These are phyloP conservation scores for Dactylellina cionopaga DNA, from an alignment of 2,329 filamentous ascomycete genomes.

Conservation along the genomic window DNA sequence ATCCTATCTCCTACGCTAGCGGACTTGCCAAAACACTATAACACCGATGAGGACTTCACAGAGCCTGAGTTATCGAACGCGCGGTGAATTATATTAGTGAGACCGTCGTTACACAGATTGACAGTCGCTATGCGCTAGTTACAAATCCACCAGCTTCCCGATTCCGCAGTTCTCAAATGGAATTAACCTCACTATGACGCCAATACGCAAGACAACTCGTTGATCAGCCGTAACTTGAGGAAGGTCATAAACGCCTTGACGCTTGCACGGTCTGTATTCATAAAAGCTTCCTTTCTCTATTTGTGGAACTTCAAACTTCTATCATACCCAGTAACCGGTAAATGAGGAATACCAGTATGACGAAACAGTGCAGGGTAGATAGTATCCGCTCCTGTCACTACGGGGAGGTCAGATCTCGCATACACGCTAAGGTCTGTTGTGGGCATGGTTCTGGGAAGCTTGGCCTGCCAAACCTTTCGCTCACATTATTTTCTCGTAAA, in stretches of 20 bases:
- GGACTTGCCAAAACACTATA: no score
- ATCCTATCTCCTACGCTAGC: no score
- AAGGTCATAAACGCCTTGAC: conserved; percentile 4
- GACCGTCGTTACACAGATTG: neutral
- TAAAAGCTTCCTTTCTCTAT: neutral
- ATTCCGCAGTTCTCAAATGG: neutral
- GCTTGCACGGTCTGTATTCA: neutral
- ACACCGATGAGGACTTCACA: no score
- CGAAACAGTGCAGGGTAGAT: conserved; percentile 14
- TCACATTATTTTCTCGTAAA: neutral
- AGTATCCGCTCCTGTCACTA: conserved; percentile 15
- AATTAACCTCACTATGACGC: conserved; percentile 13
- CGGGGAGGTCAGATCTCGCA: conserved; percentile 14
- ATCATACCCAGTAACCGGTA: neutral
- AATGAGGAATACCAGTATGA: neutral
- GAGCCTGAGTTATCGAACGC: no score
- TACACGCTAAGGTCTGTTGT: neutral
- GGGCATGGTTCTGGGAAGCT: neutral
- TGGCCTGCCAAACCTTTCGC: neutral
- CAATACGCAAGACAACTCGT: neutral
- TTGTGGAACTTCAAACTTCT: neutral
- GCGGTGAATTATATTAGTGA: no score
- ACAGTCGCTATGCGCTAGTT: neutral
- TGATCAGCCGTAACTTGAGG: conserved; percentile 13
- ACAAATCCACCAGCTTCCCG: neutral